A percentile compares a stretch with the other conserved stretches of the same genome.
Conservation (phyloP, 305 asterid genomes). For the Salvia sclarea region DNA sequence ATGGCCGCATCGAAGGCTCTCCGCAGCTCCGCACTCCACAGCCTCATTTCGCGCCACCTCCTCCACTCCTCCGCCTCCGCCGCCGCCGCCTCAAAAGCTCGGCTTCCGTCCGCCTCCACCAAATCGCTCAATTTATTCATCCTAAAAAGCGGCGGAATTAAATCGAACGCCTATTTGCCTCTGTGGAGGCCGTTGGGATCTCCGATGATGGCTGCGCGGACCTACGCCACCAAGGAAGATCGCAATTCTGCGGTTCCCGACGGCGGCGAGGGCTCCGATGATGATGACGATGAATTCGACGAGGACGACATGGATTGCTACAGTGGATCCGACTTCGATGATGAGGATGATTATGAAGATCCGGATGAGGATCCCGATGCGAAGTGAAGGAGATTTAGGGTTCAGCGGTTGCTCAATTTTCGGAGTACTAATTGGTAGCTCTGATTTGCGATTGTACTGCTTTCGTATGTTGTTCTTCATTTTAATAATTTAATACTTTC, state of each 20-base stretch:
- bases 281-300: slow-evolving; percentile 3
- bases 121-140: background rate
- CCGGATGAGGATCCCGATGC: slow-evolving; percentile 11
- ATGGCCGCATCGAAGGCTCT: no score
- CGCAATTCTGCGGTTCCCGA: slow-evolving; percentile 1
- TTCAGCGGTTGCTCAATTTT: background rate
- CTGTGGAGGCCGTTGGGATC: background rate
- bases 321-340: slow-evolving; percentile 34
- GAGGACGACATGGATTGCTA: slow-evolving; percentile 18
- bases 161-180: background rate
- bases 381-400: background rate
- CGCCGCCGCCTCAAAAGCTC: slow-evolving; percentile 3
- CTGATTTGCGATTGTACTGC: background rate
- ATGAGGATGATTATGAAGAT: slow-evolving; percentile 18
- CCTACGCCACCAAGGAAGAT: slow-evolving; percentile 1
- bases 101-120: background rate
- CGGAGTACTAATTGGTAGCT: background rate
- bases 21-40: slow-evolving; percentile 19
- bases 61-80: slow-evolving; percentile 23
- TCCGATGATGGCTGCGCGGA: slow-evolving; percentile 18
- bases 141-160: background rate
- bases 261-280: background rate
- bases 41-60: slow-evolving; percentile 30
- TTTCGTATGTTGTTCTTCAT: background rate
- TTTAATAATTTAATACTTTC: no score